Evolutionary conservation across 1,284 basidiomycete species (phyloP).

Genomic region (Ustilago trichophora): DNA sequence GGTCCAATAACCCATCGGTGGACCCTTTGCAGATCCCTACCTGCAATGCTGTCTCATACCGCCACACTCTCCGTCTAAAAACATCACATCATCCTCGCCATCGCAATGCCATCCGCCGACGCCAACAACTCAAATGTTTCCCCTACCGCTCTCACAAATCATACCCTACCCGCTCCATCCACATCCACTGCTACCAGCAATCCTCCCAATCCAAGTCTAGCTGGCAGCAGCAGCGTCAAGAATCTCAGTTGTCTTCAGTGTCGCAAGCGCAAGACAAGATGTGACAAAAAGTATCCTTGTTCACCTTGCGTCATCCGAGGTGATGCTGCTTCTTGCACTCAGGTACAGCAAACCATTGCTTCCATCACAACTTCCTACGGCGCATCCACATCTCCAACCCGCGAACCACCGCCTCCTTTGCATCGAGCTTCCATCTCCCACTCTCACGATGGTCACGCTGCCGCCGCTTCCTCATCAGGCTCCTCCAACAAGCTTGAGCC

Average conservation of each 20-base stretch:
- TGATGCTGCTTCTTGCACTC: slow-evolving; percentile 32
- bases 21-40: no score
- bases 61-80: not conserved
- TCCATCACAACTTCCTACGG: slow-evolving; percentile 29
- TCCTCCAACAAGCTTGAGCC: slow-evolving; percentile 26
- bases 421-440: slow-evolving; percentile 24
- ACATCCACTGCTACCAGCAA: slow-evolving; percentile 1
- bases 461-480: slow-evolving; percentile 6
- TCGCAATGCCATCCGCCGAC: slow-evolving; percentile 1
- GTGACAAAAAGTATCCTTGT: slow-evolving; percentile 46
- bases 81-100: not conserved
- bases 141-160: slow-evolving; percentile 5
- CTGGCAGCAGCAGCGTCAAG: slow-evolving; percentile 33
- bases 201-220: not conserved
- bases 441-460: slow-evolving; percentile 1
- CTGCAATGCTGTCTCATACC: slow-evolving; percentile 5
- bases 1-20: no score
- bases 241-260: slow-evolving; percentile 46
- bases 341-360: slow-evolving; percentile 45
- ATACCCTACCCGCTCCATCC: not conserved
- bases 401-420: slow-evolving; percentile 3
- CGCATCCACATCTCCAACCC: slow-evolving; percentile 16
- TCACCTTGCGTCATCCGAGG: slow-evolving; percentile 46
- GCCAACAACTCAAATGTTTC: not conserved
- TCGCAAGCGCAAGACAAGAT: slow-evolving; percentile 46